Percentiles rank a stretch among this genome's conserved stretches.
These are phyloP conservation scores for Hygrophoropsis aurantiaca DNA, from an alignment of 768 basidiomycete genomes.

Conservation along the genomic window DNA sequence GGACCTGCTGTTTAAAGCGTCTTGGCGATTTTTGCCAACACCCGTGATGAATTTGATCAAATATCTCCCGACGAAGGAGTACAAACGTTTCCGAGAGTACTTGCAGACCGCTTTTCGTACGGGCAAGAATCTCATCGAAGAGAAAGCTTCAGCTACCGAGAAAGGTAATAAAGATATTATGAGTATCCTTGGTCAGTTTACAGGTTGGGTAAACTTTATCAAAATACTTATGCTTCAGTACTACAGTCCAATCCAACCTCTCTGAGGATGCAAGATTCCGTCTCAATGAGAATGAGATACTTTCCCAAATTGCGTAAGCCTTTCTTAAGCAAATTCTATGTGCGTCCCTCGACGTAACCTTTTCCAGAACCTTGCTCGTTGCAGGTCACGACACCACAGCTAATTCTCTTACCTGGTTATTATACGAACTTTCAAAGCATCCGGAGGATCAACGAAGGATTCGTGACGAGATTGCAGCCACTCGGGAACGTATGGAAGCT, in stretches of 20 bases:
- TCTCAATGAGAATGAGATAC: conserved; percentile 30
- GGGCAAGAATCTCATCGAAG: conserved; percentile 18
- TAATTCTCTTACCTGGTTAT: conserved; percentile 6
- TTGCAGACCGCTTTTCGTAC: conserved; percentile 20
- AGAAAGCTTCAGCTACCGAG: conserved; percentile 16
- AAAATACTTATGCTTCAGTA: background rate
- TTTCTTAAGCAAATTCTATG: conserved; percentile 13
- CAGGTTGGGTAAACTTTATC: background rate
- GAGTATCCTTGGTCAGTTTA: conserved; percentile 29
- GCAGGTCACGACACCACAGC: conserved; percentile 21
- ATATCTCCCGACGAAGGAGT: conserved; percentile 28
- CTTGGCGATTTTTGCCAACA: conserved; percentile 28
- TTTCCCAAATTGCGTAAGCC: conserved; percentile 31
- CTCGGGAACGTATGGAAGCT: conserved; percentile 16
- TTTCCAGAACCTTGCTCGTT: conserved; percentile 14
- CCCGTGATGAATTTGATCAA: conserved; percentile 20
- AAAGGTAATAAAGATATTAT: conserved; percentile 31
- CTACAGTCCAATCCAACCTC: conserved; percentile 28
- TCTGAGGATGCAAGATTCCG: conserved; percentile 25
- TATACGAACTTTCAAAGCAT: conserved; percentile 14
- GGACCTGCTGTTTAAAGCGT: conserved; percentile 22
- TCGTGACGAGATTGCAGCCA: conserved; percentile 15
- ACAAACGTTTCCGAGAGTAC: conserved; percentile 26
- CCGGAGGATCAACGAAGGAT: conserved; percentile 14
- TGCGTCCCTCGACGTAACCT: conserved; percentile 26